Evolutionary conservation across 768 basidiomycete genomes (phyloP).

Genomic region (Pleurotus tuoliensis): DNA sequence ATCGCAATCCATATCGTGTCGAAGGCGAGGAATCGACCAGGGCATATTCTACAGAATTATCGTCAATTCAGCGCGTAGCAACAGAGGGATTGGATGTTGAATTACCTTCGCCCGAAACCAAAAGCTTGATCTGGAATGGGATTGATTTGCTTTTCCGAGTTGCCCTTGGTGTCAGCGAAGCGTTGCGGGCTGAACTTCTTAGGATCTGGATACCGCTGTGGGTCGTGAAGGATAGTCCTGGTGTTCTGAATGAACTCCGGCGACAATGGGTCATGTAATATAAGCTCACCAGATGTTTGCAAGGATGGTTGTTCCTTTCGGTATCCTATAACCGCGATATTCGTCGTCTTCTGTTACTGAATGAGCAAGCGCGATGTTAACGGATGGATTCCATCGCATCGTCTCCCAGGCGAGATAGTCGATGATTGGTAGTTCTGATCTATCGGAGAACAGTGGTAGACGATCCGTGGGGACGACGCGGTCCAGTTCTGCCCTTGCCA

Average conservation of each 20-base stretch:
- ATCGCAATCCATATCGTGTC: constrained; percentile 41
- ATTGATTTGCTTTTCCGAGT: constrained; percentile 2
- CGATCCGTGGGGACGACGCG: constrained; percentile 22
- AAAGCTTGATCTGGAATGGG: constrained; percentile 4
- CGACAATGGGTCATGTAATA: too few relatives aligned
- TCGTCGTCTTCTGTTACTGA: constrained; percentile 20
- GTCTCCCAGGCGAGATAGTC: constrained; percentile 20
- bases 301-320: constrained; percentile 6
- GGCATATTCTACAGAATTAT: constrained; percentile 31
- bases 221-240: constrained; percentile 7
- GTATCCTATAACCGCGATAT: constrained; percentile 6
- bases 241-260: too few relatives aligned
- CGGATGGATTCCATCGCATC: constrained; percentile 14
- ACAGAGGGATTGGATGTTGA: not conserved
- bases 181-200: constrained; percentile 2
- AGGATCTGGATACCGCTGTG: constrained; percentile 2
- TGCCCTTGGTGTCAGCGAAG: constrained; percentile 2
- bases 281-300: constrained; percentile 4
- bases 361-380: constrained; percentile 35
- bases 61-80: not conserved
- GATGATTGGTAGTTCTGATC: constrained; percentile 21
- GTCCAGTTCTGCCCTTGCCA: constrained; percentile 20
- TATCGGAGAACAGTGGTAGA: constrained; percentile 24
- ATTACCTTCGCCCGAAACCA: constrained; percentile 5
- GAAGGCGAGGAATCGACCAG: constrained; percentile 40